These are phyloP conservation scores for Rubia yunnanensis DNA, from an alignment of 257 asterid genomes.

Conservation along the genomic window DNA sequence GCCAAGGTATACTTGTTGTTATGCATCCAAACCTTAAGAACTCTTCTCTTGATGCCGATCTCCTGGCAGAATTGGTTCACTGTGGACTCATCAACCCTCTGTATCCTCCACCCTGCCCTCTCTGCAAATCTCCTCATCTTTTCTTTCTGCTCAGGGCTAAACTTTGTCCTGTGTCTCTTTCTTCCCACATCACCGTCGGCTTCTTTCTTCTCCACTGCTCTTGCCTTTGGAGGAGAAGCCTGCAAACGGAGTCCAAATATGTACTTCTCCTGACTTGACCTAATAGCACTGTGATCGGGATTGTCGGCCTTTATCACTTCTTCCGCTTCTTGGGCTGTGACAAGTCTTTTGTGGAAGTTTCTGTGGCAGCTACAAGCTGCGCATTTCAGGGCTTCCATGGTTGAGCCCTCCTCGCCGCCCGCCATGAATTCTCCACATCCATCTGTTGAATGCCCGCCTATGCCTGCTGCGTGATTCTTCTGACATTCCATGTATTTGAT, in stretches of 20 bases:
- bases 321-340: constrained; percentile 33
- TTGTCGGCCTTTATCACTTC: too few relatives aligned
- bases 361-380: constrained; percentile 82
- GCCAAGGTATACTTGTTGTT: constrained; percentile 65
- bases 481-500: constrained; percentile 58
- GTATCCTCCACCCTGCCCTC: constrained; percentile 79
- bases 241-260: not conserved
- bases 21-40: constrained; percentile 89
- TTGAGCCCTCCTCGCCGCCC: constrained; percentile 61
- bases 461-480: constrained; percentile 82
- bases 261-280: not conserved
- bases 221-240: not conserved
- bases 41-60: constrained; percentile 64
- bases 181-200: constrained; percentile 41
- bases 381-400: constrained; percentile 60
- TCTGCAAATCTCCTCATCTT: constrained; percentile 75
- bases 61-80: constrained; percentile 78
- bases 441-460: constrained; percentile 80
- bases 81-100: constrained; percentile 56
- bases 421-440: constrained; percentile 97
- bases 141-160: constrained; percentile 73
- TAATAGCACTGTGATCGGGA: constrained; percentile 13
- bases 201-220: constrained; percentile 14
- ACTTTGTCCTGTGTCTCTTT: constrained; percentile 77
- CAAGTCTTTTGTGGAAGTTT: constrained; percentile 68